Conservation (phyloP, 257 asterid species). For the Solanum sejunctum region DNA sequence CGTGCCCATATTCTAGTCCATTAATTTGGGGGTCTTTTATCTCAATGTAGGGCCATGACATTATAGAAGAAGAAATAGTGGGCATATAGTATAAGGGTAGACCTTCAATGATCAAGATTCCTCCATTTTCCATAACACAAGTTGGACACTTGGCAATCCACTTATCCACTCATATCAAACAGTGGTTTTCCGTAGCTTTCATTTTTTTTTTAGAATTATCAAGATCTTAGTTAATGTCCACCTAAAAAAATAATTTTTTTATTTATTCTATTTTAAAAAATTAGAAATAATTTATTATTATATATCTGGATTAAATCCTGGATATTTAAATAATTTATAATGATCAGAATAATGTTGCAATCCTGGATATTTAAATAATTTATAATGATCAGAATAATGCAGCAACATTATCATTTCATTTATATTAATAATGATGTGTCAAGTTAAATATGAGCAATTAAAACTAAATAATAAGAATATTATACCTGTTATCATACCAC, state of each 20-base stretch:
- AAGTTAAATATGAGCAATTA: too few relatives aligned
- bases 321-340: too few relatives aligned
- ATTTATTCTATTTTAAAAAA: too few relatives aligned
- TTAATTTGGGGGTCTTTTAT: neutral
- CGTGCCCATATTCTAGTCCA: neutral
- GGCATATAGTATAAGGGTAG: neutral
- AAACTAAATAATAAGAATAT: too few relatives aligned
- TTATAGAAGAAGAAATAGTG: neutral
- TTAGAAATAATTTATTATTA: too few relatives aligned
- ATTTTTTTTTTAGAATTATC: neutral
- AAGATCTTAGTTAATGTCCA: neutral
- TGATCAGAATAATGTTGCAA: too few relatives aligned
- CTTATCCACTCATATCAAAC: neutral
- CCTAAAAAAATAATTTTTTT: neutral
- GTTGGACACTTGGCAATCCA: neutral
- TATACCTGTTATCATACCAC: too few relatives aligned
- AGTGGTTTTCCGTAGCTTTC: neutral
- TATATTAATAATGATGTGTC: too few relatives aligned
- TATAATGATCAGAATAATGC: too few relatives aligned
- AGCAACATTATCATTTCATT: too few relatives aligned
- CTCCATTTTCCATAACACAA: neutral
- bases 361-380: too few relatives aligned
- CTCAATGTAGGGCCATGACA: neutral
- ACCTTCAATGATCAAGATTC: conserved; percentile 1
- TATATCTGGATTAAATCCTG: too few relatives aligned